phyloP scores from a whole-genome alignment of 176 grass and related monocot genomes.

The Avena sativa region DNA sequence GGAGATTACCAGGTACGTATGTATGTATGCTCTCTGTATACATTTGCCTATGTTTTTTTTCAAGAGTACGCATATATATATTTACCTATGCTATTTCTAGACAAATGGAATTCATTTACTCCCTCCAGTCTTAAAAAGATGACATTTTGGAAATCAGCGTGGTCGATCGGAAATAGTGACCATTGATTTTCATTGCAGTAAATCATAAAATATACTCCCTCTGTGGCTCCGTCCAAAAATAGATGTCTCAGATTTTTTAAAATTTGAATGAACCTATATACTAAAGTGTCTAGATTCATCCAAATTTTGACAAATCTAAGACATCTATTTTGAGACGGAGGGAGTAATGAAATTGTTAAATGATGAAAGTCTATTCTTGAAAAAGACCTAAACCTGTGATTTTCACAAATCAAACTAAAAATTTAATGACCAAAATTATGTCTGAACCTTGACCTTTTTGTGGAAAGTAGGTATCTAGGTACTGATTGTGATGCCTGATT shows the following conservation, averaged over 20 bases:
- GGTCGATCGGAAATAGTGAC: background rate
- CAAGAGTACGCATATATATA: too few species aligned
- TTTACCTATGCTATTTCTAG: background rate
- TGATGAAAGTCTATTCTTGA: background rate
- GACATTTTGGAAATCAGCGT: background rate
- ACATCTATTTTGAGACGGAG: too few species aligned
- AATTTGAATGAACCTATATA: too few species aligned
- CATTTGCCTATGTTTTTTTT: background rate
- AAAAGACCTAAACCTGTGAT: constrained; percentile 3
- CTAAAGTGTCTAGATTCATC: too few species aligned
- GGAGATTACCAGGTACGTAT: constrained; percentile 18
- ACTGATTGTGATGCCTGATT: background rate
- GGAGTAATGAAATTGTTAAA: background rate
- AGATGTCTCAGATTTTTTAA: too few species aligned
- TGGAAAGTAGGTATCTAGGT: background rate
- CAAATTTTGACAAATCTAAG: too few species aligned
- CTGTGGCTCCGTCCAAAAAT: too few species aligned
- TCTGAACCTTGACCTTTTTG: background rate
- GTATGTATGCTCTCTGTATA: background rate
- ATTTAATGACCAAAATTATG: background rate
- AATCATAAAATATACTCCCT: background rate
- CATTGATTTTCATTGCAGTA: background rate
- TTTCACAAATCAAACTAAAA: background rate
- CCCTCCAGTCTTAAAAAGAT: background rate
- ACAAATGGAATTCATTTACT: background rate